A percentile compares a stretch with the other conserved stretches of the same genome.
Conservation (phyloP, 2,329 filamentous ascomycete species). For the Stemphylium beticola region DNA sequence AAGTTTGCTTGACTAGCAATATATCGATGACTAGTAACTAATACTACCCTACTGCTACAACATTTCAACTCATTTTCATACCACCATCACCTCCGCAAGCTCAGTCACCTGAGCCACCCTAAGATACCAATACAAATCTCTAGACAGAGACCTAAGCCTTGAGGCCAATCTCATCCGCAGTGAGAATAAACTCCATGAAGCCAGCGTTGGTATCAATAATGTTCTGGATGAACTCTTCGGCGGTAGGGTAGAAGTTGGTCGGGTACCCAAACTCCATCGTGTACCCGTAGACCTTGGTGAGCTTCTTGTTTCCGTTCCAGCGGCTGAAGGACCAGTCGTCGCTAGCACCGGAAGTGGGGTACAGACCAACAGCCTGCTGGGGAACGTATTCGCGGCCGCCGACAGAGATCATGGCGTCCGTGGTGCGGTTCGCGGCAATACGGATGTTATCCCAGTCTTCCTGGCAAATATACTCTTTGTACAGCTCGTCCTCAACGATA, state of each 20-base stretch:
- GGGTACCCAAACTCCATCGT: slow-evolving; percentile 52
- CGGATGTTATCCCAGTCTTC: slow-evolving; percentile 44
- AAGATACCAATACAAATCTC: neutral
- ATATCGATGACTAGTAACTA: neutral
- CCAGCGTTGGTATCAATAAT: slow-evolving; percentile 52
- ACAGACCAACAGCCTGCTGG: slow-evolving; percentile 46
- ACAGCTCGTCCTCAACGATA: slow-evolving; percentile 59
- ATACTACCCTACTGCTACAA: slow-evolving; percentile 1
- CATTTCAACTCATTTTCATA: slow-evolving; percentile 3
- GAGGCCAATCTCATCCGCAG: slow-evolving; percentile 43
- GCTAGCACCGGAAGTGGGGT: slow-evolving; percentile 46
- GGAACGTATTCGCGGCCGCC: slow-evolving; percentile 43
- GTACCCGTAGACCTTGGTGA: slow-evolving; percentile 51
- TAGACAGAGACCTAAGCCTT: slow-evolving; percentile 15
- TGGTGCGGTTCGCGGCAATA: slow-evolving; percentile 40
- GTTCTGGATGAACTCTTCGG: slow-evolving; percentile 49
- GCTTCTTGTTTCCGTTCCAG: slow-evolving; percentile 44
- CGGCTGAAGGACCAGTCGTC: slow-evolving; percentile 50
- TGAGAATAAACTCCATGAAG: slow-evolving; percentile 51
- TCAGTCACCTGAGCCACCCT: neutral
- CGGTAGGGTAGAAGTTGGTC: slow-evolving; percentile 51
- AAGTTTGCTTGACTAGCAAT: neutral
- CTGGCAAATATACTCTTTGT: slow-evolving; percentile 48
- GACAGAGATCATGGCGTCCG: slow-evolving; percentile 44
- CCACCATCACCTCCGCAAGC: neutral